phyloP scores from a whole-genome alignment of 1,284 basidiomycete species.

The Rhizoctonia solani region DNA sequence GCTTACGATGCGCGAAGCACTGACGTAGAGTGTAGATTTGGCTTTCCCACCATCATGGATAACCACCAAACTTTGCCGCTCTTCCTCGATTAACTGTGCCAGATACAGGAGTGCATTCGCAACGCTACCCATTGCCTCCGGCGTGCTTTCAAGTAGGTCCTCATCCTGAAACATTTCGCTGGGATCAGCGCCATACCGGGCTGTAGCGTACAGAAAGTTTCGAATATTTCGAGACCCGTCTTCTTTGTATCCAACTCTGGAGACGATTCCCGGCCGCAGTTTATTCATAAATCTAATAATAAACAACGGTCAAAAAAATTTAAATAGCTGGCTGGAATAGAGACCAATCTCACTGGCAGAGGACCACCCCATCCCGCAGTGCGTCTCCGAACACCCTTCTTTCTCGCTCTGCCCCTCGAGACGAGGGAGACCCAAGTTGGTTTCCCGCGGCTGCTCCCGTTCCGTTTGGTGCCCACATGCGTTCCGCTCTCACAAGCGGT shows the following conservation, averaged over 20 bases:
- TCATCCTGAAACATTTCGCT: slow-evolving; percentile 70
- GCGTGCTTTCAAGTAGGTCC: slow-evolving; percentile 61
- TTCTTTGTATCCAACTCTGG: slow-evolving; percentile 67
- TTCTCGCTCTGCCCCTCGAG: slow-evolving; percentile 70
- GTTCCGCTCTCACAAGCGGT: slow-evolving; percentile 65
- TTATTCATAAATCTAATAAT: slow-evolving; percentile 71
- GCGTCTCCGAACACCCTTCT: slow-evolving; percentile 69
- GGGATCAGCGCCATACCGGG: slow-evolving; percentile 56
- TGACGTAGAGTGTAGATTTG: slow-evolving; percentile 26
- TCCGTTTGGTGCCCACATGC: slow-evolving; percentile 67
- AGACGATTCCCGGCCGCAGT: slow-evolving; percentile 61
- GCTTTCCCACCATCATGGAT: slow-evolving; percentile 32
- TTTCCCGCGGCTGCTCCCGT: slow-evolving; percentile 40
- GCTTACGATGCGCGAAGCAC: slow-evolving; percentile 30
- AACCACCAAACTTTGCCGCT: slow-evolving; percentile 32
- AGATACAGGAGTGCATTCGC: slow-evolving; percentile 48
- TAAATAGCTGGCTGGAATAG: not conserved
- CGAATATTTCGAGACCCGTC: slow-evolving; percentile 72
- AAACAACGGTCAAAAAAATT: not conserved
- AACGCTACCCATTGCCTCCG: slow-evolving; percentile 65
- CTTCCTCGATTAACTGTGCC: slow-evolving; percentile 34
- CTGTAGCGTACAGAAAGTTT: slow-evolving; percentile 70
- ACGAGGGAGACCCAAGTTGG: slow-evolving; percentile 45
- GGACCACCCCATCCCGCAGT: slow-evolving; percentile 78
- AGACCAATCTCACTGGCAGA: slow-evolving; percentile 74